Evolutionary conservation across 2,329 filamentous ascomycete genomes (phyloP), one percentile per base, ranked within the genome.

Genomic region (Claviceps purpurea): DNA sequence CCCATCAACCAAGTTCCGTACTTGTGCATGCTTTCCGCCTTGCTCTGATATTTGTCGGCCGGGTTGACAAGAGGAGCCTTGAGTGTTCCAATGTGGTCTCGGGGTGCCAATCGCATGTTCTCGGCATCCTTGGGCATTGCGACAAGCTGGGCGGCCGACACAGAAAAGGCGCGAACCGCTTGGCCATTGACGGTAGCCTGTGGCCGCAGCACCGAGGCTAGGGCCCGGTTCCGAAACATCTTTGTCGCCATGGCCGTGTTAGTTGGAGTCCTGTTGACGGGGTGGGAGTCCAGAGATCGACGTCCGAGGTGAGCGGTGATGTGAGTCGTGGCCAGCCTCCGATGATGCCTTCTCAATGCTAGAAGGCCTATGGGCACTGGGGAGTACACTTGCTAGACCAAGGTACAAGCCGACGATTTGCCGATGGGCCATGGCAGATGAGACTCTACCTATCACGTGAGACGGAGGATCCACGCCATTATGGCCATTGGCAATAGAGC

Each of bases 1-100:
- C 89, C 90, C 81, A 98, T 91, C 64, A 98, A 74, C 79, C 95
- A 98, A 65, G 94, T 83, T 64, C 93, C 93, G 67, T 98, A 98
- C 64, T 83, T 85, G 77, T 98, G 93, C 66, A 97, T 76, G 65
- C 84, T 79, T 59, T 95, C 87, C 60, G 87, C 81, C 74, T 91
- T 93, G 66, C 87, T 84, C 67, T 85, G 77, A 72, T 89, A 94
- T 72, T 93, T 95, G 77, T 97, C 93, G 69, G 87, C 80, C 39
- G 91, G 90, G 72, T 97, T 96, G 63, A 95, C 79, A 62, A 94
- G 73, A 54, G 89, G 86, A 22, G 76, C 85, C 64, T 87, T 81
- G 58, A 96, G 80, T 59, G 80, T 76, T 60, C 81, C 82, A 55
- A 74, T 61, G 43, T 72, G 70, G 56, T 75, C 71, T 59, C 81